Evolutionary conservation across 768 basidiomycete species (phyloP).

Genomic region (Xerocomus potaroensis): DNA sequence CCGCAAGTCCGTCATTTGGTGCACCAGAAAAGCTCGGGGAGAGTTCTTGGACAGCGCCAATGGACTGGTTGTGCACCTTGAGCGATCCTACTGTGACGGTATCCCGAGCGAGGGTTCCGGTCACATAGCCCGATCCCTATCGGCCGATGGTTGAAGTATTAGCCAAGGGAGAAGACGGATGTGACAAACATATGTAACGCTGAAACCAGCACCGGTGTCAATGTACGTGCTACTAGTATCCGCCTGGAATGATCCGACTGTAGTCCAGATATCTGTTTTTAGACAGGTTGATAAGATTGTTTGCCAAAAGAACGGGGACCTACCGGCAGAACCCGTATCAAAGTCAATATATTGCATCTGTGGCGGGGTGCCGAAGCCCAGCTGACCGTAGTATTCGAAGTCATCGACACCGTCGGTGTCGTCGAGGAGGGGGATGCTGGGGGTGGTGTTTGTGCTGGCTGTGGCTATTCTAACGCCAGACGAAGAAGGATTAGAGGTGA

Average conservation of each 20-base stretch:
- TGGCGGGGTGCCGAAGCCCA: slow-evolving; percentile 51
- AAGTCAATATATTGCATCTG: slow-evolving; percentile 55
- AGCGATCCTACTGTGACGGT: slow-evolving; percentile 46
- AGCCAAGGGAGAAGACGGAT: slow-evolving; percentile 6
- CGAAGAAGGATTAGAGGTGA: neutral
- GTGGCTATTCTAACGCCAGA: neutral
- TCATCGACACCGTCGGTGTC: slow-evolving; percentile 37
- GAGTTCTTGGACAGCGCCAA: slow-evolving; percentile 47
- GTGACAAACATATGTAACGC: slow-evolving; percentile 41
- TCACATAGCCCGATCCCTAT: slow-evolving; percentile 51
- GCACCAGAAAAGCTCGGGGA: slow-evolving; percentile 46
- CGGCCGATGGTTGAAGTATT: neutral
- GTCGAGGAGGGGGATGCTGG: slow-evolving; percentile 34
- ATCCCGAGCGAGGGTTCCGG: slow-evolving; percentile 48
- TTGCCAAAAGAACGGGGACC: neutral
- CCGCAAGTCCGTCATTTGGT: slow-evolving; percentile 57
- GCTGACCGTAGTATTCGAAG: slow-evolving; percentile 41
- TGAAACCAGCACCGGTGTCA: slow-evolving; percentile 30
- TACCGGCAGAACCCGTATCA: slow-evolving; percentile 55
- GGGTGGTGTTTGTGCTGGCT: slow-evolving; percentile 1
- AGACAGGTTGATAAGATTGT: too few relatives aligned
- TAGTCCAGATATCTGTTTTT: slow-evolving; percentile 56
- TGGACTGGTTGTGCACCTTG: slow-evolving; percentile 44
- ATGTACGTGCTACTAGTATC: slow-evolving; percentile 40
- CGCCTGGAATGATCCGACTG: slow-evolving; percentile 35